Evolutionary conservation across 352 stramenopile genomes (phyloP), one percentile per base, ranked within the genome.

Genomic region (Globisporangium perplexum): DNA sequence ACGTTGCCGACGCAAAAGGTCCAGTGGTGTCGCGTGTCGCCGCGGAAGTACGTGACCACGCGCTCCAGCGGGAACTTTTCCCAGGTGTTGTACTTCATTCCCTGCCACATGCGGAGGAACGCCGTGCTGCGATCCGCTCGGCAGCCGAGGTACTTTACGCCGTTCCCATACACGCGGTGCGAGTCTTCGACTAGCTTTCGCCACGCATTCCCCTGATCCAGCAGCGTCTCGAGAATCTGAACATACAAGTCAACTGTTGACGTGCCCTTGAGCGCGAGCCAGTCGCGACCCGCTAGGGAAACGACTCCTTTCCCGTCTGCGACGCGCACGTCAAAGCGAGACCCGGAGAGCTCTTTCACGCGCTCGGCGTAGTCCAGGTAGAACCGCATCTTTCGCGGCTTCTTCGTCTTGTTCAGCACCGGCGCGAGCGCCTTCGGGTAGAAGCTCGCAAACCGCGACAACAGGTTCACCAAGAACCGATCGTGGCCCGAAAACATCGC

Each of bases 331-430:
- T 74, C 73, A 11, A 83, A 59, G 15, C 70, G 58, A 3, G 45
- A 39, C 23, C 74, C 63, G 23, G 66, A 81, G 7, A 74, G 49
- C 1, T 69, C 50, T 45, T 83, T 60, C 22, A 82, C 77, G 6
- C 76, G 67, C 53, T 85, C 55, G 14, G 70, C 62, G 36, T 88
- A 87, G 39, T 87, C 74, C 0, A 89, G 52, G 43, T 88, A 91
- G 47, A 77, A 91, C 22, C 70, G 75, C 61, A 88, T 72, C 46
- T 88, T 91, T 4, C 80, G 70, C 15, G 74, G 63, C 33, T 87
- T 89, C 52, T 81, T 89, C 18, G 74, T 88, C 33, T 77, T 65
- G 49, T 91, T 86, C 12, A 63, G 59, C 4, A 91, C 61, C 10
- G 80, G 72, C n/a, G 59, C 55, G 36, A 90, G 55, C 5, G 67